Evolutionary conservation across 2,329 filamentous ascomycete species (phyloP), one percentile per base, ranked within the genome.

Genomic region (Mycogone perniciosa): DNA sequence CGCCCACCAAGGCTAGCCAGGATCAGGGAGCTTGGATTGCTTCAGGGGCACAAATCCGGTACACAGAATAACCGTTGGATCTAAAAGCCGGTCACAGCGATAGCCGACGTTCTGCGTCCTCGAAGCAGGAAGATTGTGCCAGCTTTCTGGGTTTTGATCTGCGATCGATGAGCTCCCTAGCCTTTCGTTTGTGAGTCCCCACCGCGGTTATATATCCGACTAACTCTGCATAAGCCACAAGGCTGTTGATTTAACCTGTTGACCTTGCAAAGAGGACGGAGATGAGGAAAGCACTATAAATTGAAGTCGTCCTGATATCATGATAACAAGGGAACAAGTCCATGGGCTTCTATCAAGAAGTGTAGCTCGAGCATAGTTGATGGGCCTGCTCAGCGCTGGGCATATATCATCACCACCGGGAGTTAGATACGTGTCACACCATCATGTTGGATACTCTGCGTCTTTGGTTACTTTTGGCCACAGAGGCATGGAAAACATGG

Each of bases 131-230:
- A 35, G 35, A 42, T 52, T 48, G 40, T 48, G n/a, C 26, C 33
- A 43, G 34, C 33, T 40, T 44, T 44, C 50, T 10, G 46, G 45
- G 33, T 42, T 31, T 30, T 33, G 27, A 31, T 20, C 40, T 44
- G 30, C 34, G 43, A 40, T 34, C 20, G 27, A 31, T 49, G 43
- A 31, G 35, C 7, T 29, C 49, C 31, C 43, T n/a, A 8, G 11
- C 29, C 8, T n/a, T 51, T 35, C 44, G 51, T 51, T 53, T 53
- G 51, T 31, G 34, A 41, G 20, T 51, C 29, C 31, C 51, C 48
- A 40, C 43, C 26, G 8, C 44, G 51, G 43, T 31, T 50, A 40
- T 30, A 34, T 42, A 46, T 44, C 51, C 44, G 40, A 44, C 29
- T 29, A 40, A 31, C 34, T 46, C 29, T 42, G 46, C 31, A 46